A percentile compares a stretch with the other conserved stretches of the same genome.
phyloP scores from a whole-genome alignment of 208 protist species.

The Leishmania lainsoni region DNA sequence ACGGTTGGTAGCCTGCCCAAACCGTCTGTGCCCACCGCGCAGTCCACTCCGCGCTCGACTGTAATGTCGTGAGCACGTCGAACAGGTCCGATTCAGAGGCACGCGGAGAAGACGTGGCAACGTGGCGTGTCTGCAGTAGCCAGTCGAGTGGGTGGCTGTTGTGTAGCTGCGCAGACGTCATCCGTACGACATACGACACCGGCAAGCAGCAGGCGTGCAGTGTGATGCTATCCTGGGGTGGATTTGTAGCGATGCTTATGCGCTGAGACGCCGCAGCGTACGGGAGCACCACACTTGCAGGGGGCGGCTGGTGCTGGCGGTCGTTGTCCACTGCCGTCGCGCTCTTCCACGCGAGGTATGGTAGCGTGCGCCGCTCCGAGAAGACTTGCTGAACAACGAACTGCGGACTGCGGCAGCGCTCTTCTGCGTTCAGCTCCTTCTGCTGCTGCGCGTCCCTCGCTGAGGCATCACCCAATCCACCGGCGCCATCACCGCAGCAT shows the following conservation, averaged over 20 bases:
- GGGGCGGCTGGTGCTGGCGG: conserved; percentile 2
- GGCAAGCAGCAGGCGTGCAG: conserved; percentile 26
- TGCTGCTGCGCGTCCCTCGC: neutral
- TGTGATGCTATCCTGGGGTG: conserved; percentile 3
- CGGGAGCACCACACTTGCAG: conserved; percentile 16
- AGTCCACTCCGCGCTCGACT: neutral
- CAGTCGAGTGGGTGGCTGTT: conserved; percentile 26
- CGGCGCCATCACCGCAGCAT: neutral
- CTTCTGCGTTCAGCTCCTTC: neutral
- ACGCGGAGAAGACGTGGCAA: neutral
- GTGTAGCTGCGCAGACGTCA: neutral
- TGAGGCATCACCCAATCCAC: neutral
- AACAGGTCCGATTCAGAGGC: neutral
- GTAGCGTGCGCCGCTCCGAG: conserved; percentile 25
- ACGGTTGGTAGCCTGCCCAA: conserved; percentile 23
- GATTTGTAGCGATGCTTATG: too few species aligned
- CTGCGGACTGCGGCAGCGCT: conserved; percentile 1
- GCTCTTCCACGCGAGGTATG: conserved; percentile 12
- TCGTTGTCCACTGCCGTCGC: neutral
- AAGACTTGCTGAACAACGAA: conserved; percentile 35
- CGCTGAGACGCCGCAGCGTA: neutral
- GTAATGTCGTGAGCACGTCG: conserved; percentile 30
- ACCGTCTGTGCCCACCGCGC: conserved; percentile 23
- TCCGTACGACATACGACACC: conserved; percentile 11
- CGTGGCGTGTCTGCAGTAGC: conserved; percentile 8